Conservation (phyloP, 2,329 filamentous ascomycete genomes). For the Parafenestella ontariensis region DNA sequence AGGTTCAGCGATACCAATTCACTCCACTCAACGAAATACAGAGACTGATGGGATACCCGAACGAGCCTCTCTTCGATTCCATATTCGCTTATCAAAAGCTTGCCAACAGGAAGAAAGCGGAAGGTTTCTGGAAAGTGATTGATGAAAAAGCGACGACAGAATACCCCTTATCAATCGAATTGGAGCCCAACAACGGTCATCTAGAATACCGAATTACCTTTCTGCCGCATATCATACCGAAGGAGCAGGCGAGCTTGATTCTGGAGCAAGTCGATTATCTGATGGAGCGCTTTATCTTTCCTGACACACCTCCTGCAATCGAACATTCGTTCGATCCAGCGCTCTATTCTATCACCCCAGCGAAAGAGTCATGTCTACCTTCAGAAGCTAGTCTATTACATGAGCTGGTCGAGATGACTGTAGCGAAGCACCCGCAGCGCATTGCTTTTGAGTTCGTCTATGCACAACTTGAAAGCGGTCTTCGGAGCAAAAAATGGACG, state of each 20-base stretch:
- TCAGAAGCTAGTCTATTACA: constrained; percentile 71
- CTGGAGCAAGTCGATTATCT: constrained; percentile 74
- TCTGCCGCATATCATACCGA: constrained; percentile 68
- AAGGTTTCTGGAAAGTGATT: constrained; percentile 64
- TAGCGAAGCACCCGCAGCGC: constrained; percentile 62
- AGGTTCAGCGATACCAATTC: constrained; percentile 73
- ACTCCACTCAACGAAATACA: constrained; percentile 76
- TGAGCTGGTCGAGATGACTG: constrained; percentile 75
- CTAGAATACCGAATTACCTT: constrained; percentile 73
- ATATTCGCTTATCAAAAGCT: constrained; percentile 82
- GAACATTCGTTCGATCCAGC: constrained; percentile 44
- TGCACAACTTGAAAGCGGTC: constrained; percentile 56
- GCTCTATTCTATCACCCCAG: constrained; percentile 71
- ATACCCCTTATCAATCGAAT: constrained; percentile 81
- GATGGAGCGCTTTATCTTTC: constrained; percentile 65
- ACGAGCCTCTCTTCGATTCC: constrained; percentile 78
- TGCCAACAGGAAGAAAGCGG: constrained; percentile 23
- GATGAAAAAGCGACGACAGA: constrained; percentile 75
- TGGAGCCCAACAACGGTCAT: constrained; percentile 64
- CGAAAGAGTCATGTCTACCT: constrained; percentile 64
- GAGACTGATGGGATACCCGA: constrained; percentile 70
- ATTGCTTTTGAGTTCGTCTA: constrained; percentile 78
- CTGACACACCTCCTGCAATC: constrained; percentile 52
- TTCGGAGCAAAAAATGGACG: constrained; percentile 68
- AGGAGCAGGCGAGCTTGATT: constrained; percentile 70